Percentiles rank a stretch among this genome's conserved stretches.
phyloP scores from a whole-genome alignment of 176 grass and related monocot genomes.

The Aegilops sharonensis region DNA sequence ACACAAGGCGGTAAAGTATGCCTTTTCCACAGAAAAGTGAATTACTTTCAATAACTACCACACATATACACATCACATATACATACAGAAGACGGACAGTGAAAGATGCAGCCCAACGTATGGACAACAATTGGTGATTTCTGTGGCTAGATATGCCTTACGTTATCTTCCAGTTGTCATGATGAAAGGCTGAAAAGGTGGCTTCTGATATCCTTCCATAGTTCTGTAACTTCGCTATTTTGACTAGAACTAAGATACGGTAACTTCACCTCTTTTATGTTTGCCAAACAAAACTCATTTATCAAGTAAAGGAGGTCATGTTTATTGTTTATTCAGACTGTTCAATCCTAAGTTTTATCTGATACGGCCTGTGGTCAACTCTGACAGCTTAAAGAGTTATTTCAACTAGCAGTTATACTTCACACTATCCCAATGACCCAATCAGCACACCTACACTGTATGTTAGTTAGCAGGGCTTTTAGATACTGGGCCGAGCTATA shows the following conservation, averaged over 20 bases:
- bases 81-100: not conserved
- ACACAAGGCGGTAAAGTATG: not conserved
- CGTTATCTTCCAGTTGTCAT: conserved; percentile 46
- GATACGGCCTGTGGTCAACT: not conserved
- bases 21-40: not conserved
- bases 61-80: not conserved
- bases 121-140: conserved; percentile 30
- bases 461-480: too few relatives aligned
- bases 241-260: not conserved
- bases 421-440: not conserved
- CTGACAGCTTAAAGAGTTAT: not conserved
- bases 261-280: not conserved
- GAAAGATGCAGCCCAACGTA: conserved; percentile 6
- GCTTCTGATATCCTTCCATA: not conserved
- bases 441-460: too few relatives aligned
- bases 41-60: not conserved
- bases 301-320: conserved; percentile 24
- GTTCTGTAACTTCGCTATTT: not conserved
- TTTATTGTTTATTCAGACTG: not conserved
- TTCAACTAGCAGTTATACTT: not conserved
- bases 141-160: conserved; percentile 41
- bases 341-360: not conserved
- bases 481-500: too few relatives aligned
- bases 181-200: conserved; percentile 31
- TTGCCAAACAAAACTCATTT: not conserved